Conservation (phyloP, 1,284 basidiomycete species). For the Wolfiporia cocos region DNA sequence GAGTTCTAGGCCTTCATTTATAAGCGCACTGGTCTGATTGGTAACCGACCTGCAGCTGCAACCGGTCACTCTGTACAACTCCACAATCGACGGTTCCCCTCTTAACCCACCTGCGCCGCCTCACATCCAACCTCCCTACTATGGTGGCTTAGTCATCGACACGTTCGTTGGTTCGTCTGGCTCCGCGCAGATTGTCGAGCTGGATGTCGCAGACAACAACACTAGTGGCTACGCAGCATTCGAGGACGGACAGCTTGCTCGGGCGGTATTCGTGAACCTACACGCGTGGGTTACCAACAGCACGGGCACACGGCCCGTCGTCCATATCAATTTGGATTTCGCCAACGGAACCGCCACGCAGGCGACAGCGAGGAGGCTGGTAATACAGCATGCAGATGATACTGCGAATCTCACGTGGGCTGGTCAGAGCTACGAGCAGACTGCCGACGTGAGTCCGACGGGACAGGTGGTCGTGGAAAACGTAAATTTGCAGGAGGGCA, state of each 20-base stretch:
- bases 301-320: conserved; percentile 28
- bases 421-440: conserved; percentile 57
- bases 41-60: too few relatives aligned
- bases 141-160: conserved; percentile 46
- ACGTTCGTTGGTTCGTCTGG: conserved; percentile 36
- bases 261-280: conserved; percentile 54
- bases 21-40: too few relatives aligned
- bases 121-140: conserved; percentile 57
- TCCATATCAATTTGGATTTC: conserved; percentile 39
- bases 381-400: conserved; percentile 48
- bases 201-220: conserved; percentile 40
- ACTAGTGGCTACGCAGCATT: conserved; percentile 62
- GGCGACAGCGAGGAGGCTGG: conserved; percentile 9
- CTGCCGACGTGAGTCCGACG: conserved; percentile 37
- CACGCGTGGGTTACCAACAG: conserved; percentile 40
- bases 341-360: conserved; percentile 11
- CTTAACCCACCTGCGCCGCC: conserved; percentile 42
- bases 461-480: conserved; percentile 33
- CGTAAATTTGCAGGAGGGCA: conserved; percentile 32
- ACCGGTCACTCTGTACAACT: conserved; percentile 45
- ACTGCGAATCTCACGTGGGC: conserved; percentile 52
- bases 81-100: conserved; percentile 42
- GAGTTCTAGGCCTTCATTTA: too few relatives aligned
- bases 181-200: conserved; percentile 42
- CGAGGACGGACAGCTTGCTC: conserved; percentile 36